Evolutionary conservation across 441 rosid genomes (phyloP), one percentile per base, ranked within the genome.

Genomic region (Eruca vesicaria): DNA sequence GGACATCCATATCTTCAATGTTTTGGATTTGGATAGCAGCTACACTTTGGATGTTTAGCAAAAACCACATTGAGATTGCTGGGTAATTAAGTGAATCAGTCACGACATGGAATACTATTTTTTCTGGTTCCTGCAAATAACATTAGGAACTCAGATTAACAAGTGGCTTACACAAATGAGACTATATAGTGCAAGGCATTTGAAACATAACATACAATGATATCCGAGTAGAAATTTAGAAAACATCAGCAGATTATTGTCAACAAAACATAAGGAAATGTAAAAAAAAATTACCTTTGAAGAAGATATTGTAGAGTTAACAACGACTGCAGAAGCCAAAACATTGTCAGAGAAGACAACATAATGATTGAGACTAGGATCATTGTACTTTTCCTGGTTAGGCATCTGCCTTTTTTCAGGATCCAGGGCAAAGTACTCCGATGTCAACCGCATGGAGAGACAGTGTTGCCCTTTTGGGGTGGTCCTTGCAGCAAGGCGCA

Each of bases 381-480:
- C 84, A 65, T 81, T 77, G 72, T 80, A 73, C 50, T 81, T 85
- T 63, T 86, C 80, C 77, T 84, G 89, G 82, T 86, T 82, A 72
- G 88, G 88, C 74, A 95, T 79, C 84, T 73, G 88, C 78, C 96
- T 92, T 69, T 86, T 85, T 62, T 88, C 92, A 31, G 90, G 87
- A 55, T 86, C 84, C 50, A 88, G 68, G 75, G 88, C 71, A 81
- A 90, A 90, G 69, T 84, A 95, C 81, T 91, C 94, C 35, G 99
- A 77, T 26, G 98, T 92, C 81, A 95, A 80, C 79, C 83, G 87
- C 94, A 95, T 87, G 66, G 94, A 82, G 23, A 95, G 96, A 85
- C 98, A 95, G 67, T 95, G 99, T 80, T 87, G 85, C 71, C 97
- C 92, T 86, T 95, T 95, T 21, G 97, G 91, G 20, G 94, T 95